A percentile compares a stretch with the other conserved stretches of the same genome.
These are phyloP conservation scores for Kluyveromyces nonfermentans DNA, from an alignment of 805 yeast genomes.

Conservation along the genomic window DNA sequence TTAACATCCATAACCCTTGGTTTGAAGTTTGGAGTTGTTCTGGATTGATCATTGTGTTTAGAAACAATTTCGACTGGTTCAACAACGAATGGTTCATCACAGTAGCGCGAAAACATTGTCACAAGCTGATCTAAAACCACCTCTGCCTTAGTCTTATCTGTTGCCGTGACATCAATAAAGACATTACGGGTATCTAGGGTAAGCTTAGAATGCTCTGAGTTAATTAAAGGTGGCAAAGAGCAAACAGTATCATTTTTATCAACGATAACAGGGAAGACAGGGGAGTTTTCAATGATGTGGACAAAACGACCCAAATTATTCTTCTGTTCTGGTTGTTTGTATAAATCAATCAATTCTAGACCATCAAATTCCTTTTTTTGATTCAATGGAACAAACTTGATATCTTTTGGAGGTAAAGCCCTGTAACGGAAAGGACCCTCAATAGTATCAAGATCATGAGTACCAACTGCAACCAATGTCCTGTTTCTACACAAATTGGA, in stretches of 20 bases:
- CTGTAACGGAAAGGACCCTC: conserved; percentile 80
- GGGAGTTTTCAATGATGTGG: conserved; percentile 79
- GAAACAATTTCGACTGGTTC: conserved; percentile 87
- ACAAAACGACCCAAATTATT: conserved; percentile 83
- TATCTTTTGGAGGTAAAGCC: conserved; percentile 69
- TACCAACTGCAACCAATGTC: conserved; percentile 96
- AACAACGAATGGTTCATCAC: conserved; percentile 68
- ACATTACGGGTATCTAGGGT: conserved; percentile 76
- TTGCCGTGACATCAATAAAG: conserved; percentile 89
- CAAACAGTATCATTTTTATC: conserved; percentile 71
- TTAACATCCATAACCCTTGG: conserved; percentile 69
- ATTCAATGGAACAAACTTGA: conserved; percentile 67
- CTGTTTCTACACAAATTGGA: conserved; percentile 94
- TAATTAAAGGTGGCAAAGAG: conserved; percentile 95
- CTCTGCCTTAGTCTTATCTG: conserved; percentile 90
- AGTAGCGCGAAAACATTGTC: conserved; percentile 91
- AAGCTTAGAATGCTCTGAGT: conserved; percentile 84
- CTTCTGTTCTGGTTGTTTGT: conserved; percentile 58
- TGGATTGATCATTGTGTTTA: conserved; percentile 65
- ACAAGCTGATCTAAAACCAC: conserved; percentile 86
- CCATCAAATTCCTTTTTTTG: conserved; percentile 67
- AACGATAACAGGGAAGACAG: conserved; percentile 82
- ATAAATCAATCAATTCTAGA: conserved; percentile 73
- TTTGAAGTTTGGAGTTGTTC: conserved; percentile 64
- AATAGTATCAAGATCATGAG: conserved; percentile 84